Evolutionary conservation across 805 yeast genomes (phyloP).

Genomic region (Candida loeiensis): DNA sequence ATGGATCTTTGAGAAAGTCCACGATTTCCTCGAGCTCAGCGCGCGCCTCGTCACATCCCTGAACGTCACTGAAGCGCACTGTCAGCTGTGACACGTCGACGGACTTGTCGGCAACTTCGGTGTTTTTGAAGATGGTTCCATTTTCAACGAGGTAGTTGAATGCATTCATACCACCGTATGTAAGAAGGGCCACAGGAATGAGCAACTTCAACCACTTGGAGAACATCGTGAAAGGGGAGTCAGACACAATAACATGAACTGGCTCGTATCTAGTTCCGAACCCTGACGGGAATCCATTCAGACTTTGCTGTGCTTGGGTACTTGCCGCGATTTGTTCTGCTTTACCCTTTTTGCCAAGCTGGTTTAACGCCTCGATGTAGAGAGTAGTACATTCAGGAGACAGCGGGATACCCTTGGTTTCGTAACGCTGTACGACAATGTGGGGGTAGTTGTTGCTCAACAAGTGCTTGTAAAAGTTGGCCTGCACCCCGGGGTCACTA

Average conservation of each 20-base stretch:
- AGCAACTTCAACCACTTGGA: slow-evolving; percentile 89
- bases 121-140: slow-evolving; percentile 71
- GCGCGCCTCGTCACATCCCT: slow-evolving; percentile 98
- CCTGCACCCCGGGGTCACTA: slow-evolving; percentile 68
- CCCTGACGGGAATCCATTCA: slow-evolving; percentile 24
- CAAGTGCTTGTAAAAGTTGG: slow-evolving; percentile 73
- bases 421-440: slow-evolving; percentile 89
- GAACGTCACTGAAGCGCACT: slow-evolving; percentile 87
- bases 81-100: slow-evolving; percentile 82
- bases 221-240: slow-evolving; percentile 70
- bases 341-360: slow-evolving; percentile 72
- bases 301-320: background rate
- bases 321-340: slow-evolving; percentile 61
- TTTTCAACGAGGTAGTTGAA: slow-evolving; percentile 78
- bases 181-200: slow-evolving; percentile 71
- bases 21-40: slow-evolving; percentile 96
- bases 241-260: slow-evolving; percentile 89
- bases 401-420: slow-evolving; percentile 88
- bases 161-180: slow-evolving; percentile 78
- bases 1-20: slow-evolving; percentile 94
- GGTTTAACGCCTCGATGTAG: slow-evolving; percentile 77
- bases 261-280: slow-evolving; percentile 77
- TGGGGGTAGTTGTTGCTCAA: slow-evolving; percentile 88
- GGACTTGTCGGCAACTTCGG: slow-evolving; percentile 71
- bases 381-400: slow-evolving; percentile 74